A percentile compares a stretch with the other conserved stretches of the same genome.
Conservation (phyloP, 768 basidiomycete species). For the Pleurotus cornucopiae region DNA sequence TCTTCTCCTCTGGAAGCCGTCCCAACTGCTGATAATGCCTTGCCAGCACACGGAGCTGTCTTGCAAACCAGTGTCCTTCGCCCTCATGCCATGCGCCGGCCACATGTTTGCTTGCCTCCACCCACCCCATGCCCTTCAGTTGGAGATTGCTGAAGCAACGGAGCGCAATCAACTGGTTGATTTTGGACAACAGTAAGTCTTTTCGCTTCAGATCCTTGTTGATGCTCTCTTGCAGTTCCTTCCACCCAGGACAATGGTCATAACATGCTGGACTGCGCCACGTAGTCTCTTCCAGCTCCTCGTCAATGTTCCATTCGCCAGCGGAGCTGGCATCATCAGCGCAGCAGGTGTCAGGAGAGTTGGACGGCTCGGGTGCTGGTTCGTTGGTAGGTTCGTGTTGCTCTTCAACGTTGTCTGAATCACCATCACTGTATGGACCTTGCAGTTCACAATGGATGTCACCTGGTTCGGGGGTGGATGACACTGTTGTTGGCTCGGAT, state of each 20-base stretch:
- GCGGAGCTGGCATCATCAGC: neutral
- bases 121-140: slow-evolving; percentile 17
- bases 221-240: slow-evolving; percentile 15
- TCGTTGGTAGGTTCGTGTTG: no score
- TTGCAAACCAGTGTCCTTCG: slow-evolving; percentile 17
- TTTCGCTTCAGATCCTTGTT: slow-evolving; percentile 17
- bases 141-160: slow-evolving; percentile 20
- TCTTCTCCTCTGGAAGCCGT: slow-evolving; percentile 16
- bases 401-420: no score
- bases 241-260: slow-evolving; percentile 9
- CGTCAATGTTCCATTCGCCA: neutral
- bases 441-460: no score
- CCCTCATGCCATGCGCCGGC: slow-evolving; percentile 22
- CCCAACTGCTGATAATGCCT: slow-evolving; percentile 22
- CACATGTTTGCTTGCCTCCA: slow-evolving; percentile 21
- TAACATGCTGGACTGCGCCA: neutral
- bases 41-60: slow-evolving; percentile 16
- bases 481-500: no score
- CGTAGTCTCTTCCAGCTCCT: neutral
- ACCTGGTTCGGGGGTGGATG: no score
- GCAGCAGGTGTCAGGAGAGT: no score
- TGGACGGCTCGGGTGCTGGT: no score
- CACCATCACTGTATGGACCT: no score
- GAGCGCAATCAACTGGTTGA: slow-evolving; percentile 20
- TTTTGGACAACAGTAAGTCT: slow-evolving; percentile 10